Conservation (phyloP, 1,284 basidiomycete genomes). For the Ustilago esculenta region DNA sequence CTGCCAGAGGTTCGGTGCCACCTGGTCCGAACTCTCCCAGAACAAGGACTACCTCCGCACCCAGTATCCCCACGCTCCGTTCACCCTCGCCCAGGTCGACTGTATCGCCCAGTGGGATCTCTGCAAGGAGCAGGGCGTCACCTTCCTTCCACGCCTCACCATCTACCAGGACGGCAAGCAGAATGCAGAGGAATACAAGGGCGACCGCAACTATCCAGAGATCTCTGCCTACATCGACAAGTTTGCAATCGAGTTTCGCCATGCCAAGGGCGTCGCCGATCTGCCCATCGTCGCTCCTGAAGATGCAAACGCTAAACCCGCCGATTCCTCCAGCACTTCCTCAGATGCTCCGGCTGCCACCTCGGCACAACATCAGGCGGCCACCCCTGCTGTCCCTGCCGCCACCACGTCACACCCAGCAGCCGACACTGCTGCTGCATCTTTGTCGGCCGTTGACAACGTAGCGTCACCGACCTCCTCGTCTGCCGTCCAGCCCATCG, state of each 20-base stretch:
- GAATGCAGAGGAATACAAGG: slow-evolving; percentile 40
- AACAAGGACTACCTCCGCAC: slow-evolving; percentile 73
- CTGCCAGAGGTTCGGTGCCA: slow-evolving; percentile 80
- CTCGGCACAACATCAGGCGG: no score
- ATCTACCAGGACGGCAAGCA: slow-evolving; percentile 60
- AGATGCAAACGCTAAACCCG: neutral
- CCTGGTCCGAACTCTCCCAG: slow-evolving; percentile 78
- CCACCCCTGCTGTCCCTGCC: slow-evolving; percentile 5
- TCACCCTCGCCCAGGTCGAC: slow-evolving; percentile 63
- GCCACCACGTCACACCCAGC: no score
- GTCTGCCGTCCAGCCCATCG: slow-evolving; percentile 9
- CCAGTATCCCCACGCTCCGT: slow-evolving; percentile 57
- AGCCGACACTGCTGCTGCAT: neutral
- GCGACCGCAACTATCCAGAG: slow-evolving; percentile 53
- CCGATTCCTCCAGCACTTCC: slow-evolving; percentile 8
- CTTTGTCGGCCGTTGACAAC: slow-evolving; percentile 8
- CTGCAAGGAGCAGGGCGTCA: slow-evolving; percentile 56
- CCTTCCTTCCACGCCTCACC: slow-evolving; percentile 46
- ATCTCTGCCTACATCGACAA: slow-evolving; percentile 56
- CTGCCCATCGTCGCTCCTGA: slow-evolving; percentile 7
- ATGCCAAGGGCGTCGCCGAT: slow-evolving; percentile 40
- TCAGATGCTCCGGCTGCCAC: slow-evolving; percentile 3
- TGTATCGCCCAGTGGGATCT: slow-evolving; percentile 56
- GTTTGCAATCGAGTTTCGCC: slow-evolving; percentile 47
- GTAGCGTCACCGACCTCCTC: slow-evolving; percentile 4